Base-by-base conservation (phyloP, 2,329 filamentous ascomycete species). In the Arthrobotrys entomopaga region DNA sequence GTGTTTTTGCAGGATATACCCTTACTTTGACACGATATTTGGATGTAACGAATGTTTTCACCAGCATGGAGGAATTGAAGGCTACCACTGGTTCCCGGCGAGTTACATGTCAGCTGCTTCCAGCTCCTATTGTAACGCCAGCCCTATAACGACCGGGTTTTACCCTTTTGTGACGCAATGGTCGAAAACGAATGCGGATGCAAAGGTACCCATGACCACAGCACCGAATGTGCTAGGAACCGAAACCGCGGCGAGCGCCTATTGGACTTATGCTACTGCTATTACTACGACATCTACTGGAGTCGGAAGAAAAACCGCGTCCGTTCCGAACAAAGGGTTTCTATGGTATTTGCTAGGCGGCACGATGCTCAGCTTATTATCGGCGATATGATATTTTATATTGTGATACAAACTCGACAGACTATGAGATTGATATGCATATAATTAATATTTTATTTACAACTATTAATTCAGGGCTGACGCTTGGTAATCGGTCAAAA, bases 21-120 rank as follows among this genome's bases (percentile, higher is more conserved):
- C 69, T 16, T 73, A 73, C 24, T 73, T 53, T n/a, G 69, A 73
- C 50, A 57, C 69, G n/a, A 40, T 58, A 52, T 52, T 16, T 22
- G 69, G 69, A 8, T 73, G 69, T 19, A 73, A 73, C 19, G 60
- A 73, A 19, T 73, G 69, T 48, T 66, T 66, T 52, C 26, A 29
- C 16, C 11, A 34, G 8, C 69, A 73, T 26, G 69, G 69, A 29
- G 69, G 69, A n/a, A 73, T 73, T 13, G 69, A 61, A 66, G 69
- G 69, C 66, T 48, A 57, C 16, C 69, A 73, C 22, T 73, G 53
- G 24, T 73, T 66, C 20, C 69, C 61, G 0, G 40, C 52, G 19
- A 66, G 49, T 40, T 73, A 73, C 50, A 73, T 73, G 50, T 57
- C 49, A 0, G 69, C 61, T 8, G 69, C 42, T 8, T 73, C 69